Base-by-base conservation (phyloP, 495 filamentous ascomycete genomes). In the Physcia stellaris region DNA sequence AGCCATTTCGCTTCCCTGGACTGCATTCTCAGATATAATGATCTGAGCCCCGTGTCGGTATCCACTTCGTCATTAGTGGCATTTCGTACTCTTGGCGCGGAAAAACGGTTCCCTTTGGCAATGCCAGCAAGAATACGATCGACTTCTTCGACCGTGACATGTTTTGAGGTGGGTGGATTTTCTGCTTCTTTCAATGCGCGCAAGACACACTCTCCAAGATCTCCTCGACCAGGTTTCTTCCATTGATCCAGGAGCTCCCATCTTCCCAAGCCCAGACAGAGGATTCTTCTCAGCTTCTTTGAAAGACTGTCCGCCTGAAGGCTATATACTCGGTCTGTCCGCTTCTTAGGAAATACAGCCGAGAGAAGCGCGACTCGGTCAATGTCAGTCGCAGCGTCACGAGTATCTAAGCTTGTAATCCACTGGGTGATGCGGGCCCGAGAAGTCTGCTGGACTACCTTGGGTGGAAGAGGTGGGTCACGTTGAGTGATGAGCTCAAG, bases 1-100 rank as follows among this genome's bases (percentile, higher is more conserved):
- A 95, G 66, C 87, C 87, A 94, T 59, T 94, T 94, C 0, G 78
- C 82, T 51, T 94, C 81, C 27, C 71, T 64, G 12, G 79, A 73
- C 30, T 68, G 67, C 20, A 86, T 43, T 10, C 71, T 65, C 29
- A 56, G 66, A 54, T 80, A 84, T 0, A 85, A 49, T 6, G 58
- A 50, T 16, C 27, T 23, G 20, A 53, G 19, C n/a, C n/a, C n/a
- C 4, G 34, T 15, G 3, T 37, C 26, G 13, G 29, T 13, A 5
- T 39, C 24, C 7, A 45, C 27, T 10, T 19, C 16, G n/a, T 76
- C 70, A 6, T 64, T 53, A 7, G 58, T 40, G 16, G 56, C 62
- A 13, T 66, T 62, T 18, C 57, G 67, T 17, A 86, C 66, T 9
- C 61, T 58, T 10, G 73, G 74, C 3, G 71, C 79, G 27, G 86